Conservation (phyloP, 2,329 filamentous ascomycete species). For the Ascochyta clinopodiicola region DNA sequence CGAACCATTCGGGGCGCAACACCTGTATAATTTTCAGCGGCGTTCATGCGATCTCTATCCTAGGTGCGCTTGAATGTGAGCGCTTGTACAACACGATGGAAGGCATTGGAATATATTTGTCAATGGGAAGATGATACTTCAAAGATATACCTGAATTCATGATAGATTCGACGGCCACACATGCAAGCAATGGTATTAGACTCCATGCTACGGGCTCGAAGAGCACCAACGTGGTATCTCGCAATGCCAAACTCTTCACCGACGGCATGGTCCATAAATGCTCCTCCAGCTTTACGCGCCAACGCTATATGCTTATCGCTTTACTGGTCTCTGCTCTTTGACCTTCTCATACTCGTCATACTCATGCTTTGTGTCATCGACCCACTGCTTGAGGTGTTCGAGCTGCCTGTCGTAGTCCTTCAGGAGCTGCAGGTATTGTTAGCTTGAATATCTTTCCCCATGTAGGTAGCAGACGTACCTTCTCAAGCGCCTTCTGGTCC, state of each 20-base stretch:
- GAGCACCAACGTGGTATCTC: conserved; percentile 19
- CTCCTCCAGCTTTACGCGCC: conserved; percentile 23
- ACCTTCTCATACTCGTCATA: conserved; percentile 61
- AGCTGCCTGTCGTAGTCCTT: conserved; percentile 84
- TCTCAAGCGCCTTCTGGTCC: conserved; percentile 74
- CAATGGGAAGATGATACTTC: not conserved
- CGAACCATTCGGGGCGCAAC: not conserved
- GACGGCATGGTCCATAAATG: conserved; percentile 21
- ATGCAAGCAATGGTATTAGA: conserved; percentile 8
- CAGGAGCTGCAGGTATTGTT: conserved; percentile 64
- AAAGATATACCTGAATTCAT: not conserved
- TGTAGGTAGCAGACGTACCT: conserved; percentile 61
- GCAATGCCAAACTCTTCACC: conserved; percentile 24
- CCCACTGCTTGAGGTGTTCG: conserved; percentile 72
- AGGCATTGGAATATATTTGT: not conserved
- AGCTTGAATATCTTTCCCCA: not conserved
- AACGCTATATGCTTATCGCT: conserved; percentile 25
- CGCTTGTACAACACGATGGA: conserved; percentile 15
- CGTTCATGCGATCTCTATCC: conserved; percentile 10
- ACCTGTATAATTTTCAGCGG: conserved; percentile 5
- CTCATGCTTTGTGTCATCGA: conserved; percentile 65
- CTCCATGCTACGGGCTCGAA: conserved; percentile 6
- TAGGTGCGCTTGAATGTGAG: conserved; percentile 7
- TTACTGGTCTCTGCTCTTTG: conserved; percentile 34
- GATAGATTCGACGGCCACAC: not conserved